Conservation (phyloP, 169 alveolate genomes). For the Cryptosporidium ryanae region DNA sequence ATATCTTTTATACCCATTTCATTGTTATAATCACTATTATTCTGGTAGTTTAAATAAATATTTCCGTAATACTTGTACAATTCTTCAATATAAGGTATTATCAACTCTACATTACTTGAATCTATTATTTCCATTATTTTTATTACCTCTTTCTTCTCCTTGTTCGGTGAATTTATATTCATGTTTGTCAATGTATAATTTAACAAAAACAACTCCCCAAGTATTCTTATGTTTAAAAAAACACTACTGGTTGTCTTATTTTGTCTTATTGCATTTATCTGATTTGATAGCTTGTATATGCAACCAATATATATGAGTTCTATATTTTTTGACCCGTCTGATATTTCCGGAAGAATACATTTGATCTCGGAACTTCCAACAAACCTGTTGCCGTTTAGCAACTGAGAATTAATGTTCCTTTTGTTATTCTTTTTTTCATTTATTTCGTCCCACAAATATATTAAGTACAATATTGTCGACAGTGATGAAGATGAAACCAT, state of each 20-base stretch:
- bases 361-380: background rate
- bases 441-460: constrained; percentile 64
- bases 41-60: background rate
- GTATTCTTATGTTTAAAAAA: constrained; percentile 36
- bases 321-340: background rate
- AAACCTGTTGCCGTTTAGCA: background rate
- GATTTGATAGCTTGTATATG: background rate
- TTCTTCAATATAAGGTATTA: constrained; percentile 41
- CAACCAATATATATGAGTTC: constrained; percentile 37
- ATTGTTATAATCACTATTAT: background rate
- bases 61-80: constrained; percentile 3
- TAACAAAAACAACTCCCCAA: constrained; percentile 40
- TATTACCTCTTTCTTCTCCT: no score
- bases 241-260: background rate
- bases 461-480: constrained; percentile 23
- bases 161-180: constrained; percentile 1
- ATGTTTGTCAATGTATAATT: constrained; percentile 21
- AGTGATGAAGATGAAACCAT: constrained; percentile 34
- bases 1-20: background rate
- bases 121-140: constrained; percentile 5
- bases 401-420: background rate
- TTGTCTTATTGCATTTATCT: constrained; percentile 1
- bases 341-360: constrained; percentile 11
- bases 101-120: constrained; percentile 5
- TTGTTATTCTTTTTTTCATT: background rate